Percentiles rank a stretch among this genome's conserved stretches.
These are phyloP conservation scores for Hymenotorrendiella dingleyae DNA, from an alignment of 2,329 filamentous ascomycete species.

Conservation along the genomic window DNA sequence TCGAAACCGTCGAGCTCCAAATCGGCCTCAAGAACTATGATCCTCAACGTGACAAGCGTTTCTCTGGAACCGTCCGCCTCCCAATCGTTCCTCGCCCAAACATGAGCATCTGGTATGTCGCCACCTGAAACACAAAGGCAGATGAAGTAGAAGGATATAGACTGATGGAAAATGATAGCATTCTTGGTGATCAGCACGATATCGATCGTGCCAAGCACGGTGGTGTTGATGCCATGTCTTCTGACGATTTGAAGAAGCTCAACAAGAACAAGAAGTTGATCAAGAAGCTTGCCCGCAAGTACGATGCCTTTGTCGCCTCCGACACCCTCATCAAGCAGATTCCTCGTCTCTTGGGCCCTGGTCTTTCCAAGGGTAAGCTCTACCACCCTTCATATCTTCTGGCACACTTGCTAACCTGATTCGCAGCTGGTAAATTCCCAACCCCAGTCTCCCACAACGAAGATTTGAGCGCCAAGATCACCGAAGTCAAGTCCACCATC, in stretches of 20 bases:
- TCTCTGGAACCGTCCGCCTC: constrained; percentile 97
- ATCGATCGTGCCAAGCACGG: constrained; percentile 99
- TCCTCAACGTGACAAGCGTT: constrained; percentile 99
- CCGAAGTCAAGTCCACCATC: constrained; percentile 99
- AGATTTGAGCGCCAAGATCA: constrained; percentile 91
- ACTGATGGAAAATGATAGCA: constrained; percentile 41
- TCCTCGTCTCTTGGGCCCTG: constrained; percentile 96
- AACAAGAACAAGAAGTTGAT: constrained; percentile 99
- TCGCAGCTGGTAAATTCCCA: constrained; percentile 94
- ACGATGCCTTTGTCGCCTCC: constrained; percentile 98
- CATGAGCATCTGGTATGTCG: constrained; percentile 73
- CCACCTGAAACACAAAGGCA: constrained; percentile 6
- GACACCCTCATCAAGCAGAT: constrained; percentile 99
- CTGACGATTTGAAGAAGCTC: constrained; percentile 99
- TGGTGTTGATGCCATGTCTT: constrained; percentile 95
- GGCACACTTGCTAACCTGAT: constrained; percentile 25
- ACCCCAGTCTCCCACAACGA: constrained; percentile 96
- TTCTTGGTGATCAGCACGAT: constrained; percentile 94
- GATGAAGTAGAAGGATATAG: constrained; percentile 8
- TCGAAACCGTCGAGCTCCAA: constrained; percentile 87
- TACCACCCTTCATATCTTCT: neutral
- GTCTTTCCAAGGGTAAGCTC: constrained; percentile 85
- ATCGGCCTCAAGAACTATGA: constrained; percentile 99
- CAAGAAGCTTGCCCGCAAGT: constrained; percentile 99
- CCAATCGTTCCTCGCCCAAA: constrained; percentile 84